A percentile compares a stretch with the other conserved stretches of the same genome.
phyloP scores from a whole-genome alignment of 192 early-diverging fungal genomes.

The Coemansia sp. region DNA sequence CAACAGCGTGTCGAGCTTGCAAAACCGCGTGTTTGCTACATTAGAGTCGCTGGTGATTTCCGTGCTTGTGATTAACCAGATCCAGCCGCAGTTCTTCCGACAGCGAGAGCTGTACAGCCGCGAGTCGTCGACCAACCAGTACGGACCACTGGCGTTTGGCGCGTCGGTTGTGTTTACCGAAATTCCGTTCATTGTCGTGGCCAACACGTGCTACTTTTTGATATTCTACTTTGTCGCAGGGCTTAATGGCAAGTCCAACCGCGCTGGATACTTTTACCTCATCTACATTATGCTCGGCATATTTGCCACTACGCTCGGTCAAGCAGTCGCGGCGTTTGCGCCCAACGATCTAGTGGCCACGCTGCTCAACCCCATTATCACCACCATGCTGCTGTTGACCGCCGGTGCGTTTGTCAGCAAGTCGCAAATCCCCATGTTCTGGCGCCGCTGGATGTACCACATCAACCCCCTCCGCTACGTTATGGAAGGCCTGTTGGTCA shows the following conservation, averaged over 20 bases:
- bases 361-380: constrained; percentile 64
- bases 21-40: constrained; percentile 60
- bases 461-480: constrained; percentile 61
- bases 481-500: constrained; percentile 61
- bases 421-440: constrained; percentile 58
- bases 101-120: constrained; percentile 63
- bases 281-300: constrained; percentile 55
- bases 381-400: constrained; percentile 61
- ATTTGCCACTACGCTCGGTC: constrained; percentile 60
- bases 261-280: constrained; percentile 63
- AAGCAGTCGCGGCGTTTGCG: constrained; percentile 58
- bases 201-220: constrained; percentile 57
- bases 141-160: constrained; percentile 64
- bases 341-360: constrained; percentile 60
- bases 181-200: constrained; percentile 60
- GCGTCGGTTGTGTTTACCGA: constrained; percentile 60
- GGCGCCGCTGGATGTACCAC: constrained; percentile 67
- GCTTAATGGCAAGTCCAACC: constrained; percentile 48
- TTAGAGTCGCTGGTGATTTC: constrained; percentile 55
- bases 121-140: constrained; percentile 63
- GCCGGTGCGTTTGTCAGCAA: constrained; percentile 62
- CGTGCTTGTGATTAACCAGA: constrained; percentile 61
- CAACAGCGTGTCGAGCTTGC: constrained; percentile 56
- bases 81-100: constrained; percentile 63
- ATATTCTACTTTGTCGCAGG: constrained; percentile 65